Evolutionary conservation across 2,329 filamentous ascomycete species (phyloP), one percentile per base, ranked within the genome.

Genomic region (Phialemoniopsis sp.): DNA sequence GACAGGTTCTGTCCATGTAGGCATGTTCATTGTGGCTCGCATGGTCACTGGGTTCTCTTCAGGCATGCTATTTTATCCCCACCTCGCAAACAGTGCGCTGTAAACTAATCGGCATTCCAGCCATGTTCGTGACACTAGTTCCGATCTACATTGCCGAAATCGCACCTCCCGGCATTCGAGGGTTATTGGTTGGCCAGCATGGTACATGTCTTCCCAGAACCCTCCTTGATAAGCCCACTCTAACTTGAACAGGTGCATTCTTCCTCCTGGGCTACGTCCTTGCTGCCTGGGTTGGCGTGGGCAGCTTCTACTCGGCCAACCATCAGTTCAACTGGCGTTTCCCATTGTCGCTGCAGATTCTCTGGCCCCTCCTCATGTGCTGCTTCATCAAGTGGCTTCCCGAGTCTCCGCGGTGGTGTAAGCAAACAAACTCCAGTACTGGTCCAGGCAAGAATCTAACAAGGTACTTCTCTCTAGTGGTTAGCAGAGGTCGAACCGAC

Each of bases 41-140:
- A 57, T 68, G 32, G 55, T 70, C 13, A 65, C 63, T 4, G 67
- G 67, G 1, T 52, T 70, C 35, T 58, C 62, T 3, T 59, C 65
- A 18, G 57, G 66, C 10, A 53, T 67, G 18, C 59, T 45, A 9
- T 30, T n/a, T n/a, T n/a, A n/a, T n/a, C n/a, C n/a, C n/a, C n/a
- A n/a, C n/a, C n/a, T n/a, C n/a, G n/a, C n/a, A n/a, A n/a, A n/a
- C n/a, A n/a, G n/a, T n/a, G n/a, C n/a, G n/a, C n/a, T n/a, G n/a
- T n/a, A n/a, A n/a, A n/a, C n/a, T n/a, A n/a, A n/a, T n/a, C n/a
- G n/a, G n/a, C n/a, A n/a, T n/a, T 26, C 6, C 10, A 26, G 21
- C 21, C 10, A 26, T 26, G 21, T 26, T 26, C 10, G 21, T 26
- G 21, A 14, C 21, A 0, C 21, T 39, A 2, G 35, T 39, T 9